Evolutionary conservation across 1,284 basidiomycete genomes (phyloP), one percentile per base, ranked within the genome.

Genomic region (Naganishia albida): DNA sequence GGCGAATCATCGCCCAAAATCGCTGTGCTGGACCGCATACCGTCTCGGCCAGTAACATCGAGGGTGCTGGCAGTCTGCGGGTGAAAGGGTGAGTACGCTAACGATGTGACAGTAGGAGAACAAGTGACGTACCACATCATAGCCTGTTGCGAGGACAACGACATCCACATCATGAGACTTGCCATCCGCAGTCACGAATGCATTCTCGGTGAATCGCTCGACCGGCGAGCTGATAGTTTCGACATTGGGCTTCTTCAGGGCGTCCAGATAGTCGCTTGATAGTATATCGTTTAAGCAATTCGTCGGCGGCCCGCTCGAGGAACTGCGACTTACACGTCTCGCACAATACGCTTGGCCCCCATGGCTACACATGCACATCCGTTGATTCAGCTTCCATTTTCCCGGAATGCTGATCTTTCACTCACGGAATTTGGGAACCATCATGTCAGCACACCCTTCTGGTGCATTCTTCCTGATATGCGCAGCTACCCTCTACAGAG

Each of bases 171-270:
- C 20, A 13, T 69, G 48, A 46, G 67, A 67, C n/a, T 53, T 55
- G 39, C 69, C 71, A 40, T 69, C 66, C 18, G 67, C 66, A 30
- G 69, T 66, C 3, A 69, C 65, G 28, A 69, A 64, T 1, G 38
- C 62, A 16, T 62, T 46, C 16, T 53, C 40, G 7, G 16, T 65
- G 30, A 68, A 60, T 30, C 55, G 34, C 7, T 57, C 49, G 16
- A 68, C 64, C 20, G 55, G 63, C 7, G 23, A 69, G 42, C 59
- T 63, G n/a, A 72, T 48, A 6, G 69, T 52, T 3, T 60, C 67
- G 18, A 72, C 70, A 48, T 74, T 72, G 10, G 65, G 67, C 44
- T 64, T 34, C n/a, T 66, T 67, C n/a, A 75, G 62, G n/a, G 70
- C 69, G 12, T 60, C 55, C 46, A 72, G 50, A 50, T 70, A 72